Percentiles rank a stretch among this genome's conserved stretches.
Conservation (phyloP, 2,329 filamentous ascomycete species). For the Fonsecaea nubica region DNA sequence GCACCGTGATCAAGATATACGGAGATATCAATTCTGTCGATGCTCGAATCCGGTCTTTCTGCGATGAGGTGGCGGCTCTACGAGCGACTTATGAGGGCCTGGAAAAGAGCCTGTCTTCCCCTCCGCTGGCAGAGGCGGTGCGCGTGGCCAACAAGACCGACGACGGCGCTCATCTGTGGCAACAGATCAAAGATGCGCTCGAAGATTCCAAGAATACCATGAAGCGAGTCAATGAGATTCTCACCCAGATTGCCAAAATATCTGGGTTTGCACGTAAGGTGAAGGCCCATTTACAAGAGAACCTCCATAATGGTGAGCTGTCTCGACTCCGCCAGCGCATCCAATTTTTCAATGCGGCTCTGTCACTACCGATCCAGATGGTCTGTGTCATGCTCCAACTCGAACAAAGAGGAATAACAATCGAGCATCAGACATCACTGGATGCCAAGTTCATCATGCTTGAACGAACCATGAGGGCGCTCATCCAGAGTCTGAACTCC, state of each 20-base stretch:
- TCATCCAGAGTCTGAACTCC: conserved; percentile 19
- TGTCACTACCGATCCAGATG: conserved; percentile 39
- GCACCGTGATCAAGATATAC: conserved; percentile 38
- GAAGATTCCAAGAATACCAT: conserved; percentile 36
- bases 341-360: conserved; percentile 35
- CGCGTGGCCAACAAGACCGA: conserved; percentile 34
- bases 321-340: conserved; percentile 38
- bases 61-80: conserved; percentile 35
- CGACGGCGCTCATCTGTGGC: conserved; percentile 37
- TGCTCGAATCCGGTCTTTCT: conserved; percentile 35
- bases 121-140: conserved; percentile 36
- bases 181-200: conserved; percentile 33
- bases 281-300: conserved; percentile 35
- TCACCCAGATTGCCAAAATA: conserved; percentile 30
- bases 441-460: conserved; percentile 29
- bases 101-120: conserved; percentile 33
- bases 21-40: conserved; percentile 36
- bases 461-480: conserved; percentile 26
- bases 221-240: conserved; percentile 34
- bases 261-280: conserved; percentile 31
- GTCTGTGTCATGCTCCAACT: conserved; percentile 38
- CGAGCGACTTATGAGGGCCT: conserved; percentile 36
- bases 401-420: conserved; percentile 35
- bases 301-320: conserved; percentile 35
- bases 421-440: conserved; percentile 30